Evolutionary conservation across 345 rosid genomes (phyloP).

Genomic region (Brassica nigra): DNA sequence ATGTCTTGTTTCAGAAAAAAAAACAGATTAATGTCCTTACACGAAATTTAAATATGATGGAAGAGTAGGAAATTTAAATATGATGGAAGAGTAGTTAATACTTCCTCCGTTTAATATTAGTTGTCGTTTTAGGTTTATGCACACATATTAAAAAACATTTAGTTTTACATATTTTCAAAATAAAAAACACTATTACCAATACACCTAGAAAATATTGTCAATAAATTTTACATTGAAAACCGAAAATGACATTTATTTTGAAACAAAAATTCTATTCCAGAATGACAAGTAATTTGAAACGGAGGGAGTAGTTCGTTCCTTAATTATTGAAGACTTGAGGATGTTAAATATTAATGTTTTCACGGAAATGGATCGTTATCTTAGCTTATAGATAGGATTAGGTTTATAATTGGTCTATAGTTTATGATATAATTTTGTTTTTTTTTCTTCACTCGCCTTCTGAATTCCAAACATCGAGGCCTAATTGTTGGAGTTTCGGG

Average conservation of each 20-base stretch:
- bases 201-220: no score
- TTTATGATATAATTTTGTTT: background rate
- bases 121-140: no score
- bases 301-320: background rate
- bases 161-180: no score
- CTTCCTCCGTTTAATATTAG: no score
- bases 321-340: conserved; percentile 25
- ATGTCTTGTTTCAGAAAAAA: no score
- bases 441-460: conserved; percentile 18
- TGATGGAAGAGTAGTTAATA: no score
- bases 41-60: background rate
- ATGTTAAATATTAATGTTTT: background rate
- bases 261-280: no score
- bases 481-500: conserved; percentile 39
- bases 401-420: conserved; percentile 28
- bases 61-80: background rate
- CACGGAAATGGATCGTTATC: conserved; percentile 12
- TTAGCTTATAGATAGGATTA: conserved; percentile 32
- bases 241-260: no score
- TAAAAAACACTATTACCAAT: no score
- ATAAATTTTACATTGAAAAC: no score
- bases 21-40: background rate
- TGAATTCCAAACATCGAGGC: conserved; percentile 42
- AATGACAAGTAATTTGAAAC: no score
- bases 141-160: no score